Conservation (phyloP, 257 asterid species). For the Avicennia marina region DNA sequence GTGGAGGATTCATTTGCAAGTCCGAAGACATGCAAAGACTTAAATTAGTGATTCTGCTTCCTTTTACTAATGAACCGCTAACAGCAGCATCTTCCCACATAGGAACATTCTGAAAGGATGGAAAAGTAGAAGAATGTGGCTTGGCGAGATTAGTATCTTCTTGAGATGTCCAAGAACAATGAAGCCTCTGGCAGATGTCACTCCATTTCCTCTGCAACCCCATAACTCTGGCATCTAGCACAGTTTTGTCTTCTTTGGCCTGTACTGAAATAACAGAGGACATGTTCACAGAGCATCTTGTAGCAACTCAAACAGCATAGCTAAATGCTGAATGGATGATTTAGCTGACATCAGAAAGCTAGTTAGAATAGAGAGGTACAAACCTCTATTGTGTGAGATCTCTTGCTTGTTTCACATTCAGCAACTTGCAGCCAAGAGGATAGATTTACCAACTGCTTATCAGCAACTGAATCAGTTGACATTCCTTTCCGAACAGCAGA, state of each 20-base stretch:
- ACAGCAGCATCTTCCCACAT: conserved; percentile 23
- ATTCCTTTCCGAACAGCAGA: conserved; percentile 44
- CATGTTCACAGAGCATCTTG: conserved; percentile 37
- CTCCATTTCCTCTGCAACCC: conserved; percentile 76
- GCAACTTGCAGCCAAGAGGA: conserved; percentile 66
- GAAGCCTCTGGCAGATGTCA: conserved; percentile 78
- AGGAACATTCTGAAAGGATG: conserved; percentile 25
- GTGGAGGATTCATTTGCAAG: conserved; percentile 24
- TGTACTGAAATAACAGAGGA: conserved; percentile 76
- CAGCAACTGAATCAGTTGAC: conserved; percentile 40
- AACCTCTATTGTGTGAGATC: conserved; percentile 55
- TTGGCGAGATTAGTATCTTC: conserved; percentile 29
- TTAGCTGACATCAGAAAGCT: conserved; percentile 4
- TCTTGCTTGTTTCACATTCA: conserved; percentile 49
- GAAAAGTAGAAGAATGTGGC: conserved; percentile 27
- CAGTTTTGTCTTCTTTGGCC: conserved; percentile 56
- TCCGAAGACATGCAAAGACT: conserved; percentile 28
- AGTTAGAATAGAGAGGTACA: conserved; percentile 32
- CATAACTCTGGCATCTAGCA: conserved; percentile 48
- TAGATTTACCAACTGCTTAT: conserved; percentile 36
- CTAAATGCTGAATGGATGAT: background rate
- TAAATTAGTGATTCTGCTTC: conserved; percentile 26
- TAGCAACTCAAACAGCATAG: conserved; percentile 6
- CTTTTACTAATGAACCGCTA: conserved; percentile 24
- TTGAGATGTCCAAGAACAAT: conserved; percentile 35